Base-by-base conservation (phyloP, 2,329 filamentous ascomycete species). In the Colletotrichum endophyticum region DNA sequence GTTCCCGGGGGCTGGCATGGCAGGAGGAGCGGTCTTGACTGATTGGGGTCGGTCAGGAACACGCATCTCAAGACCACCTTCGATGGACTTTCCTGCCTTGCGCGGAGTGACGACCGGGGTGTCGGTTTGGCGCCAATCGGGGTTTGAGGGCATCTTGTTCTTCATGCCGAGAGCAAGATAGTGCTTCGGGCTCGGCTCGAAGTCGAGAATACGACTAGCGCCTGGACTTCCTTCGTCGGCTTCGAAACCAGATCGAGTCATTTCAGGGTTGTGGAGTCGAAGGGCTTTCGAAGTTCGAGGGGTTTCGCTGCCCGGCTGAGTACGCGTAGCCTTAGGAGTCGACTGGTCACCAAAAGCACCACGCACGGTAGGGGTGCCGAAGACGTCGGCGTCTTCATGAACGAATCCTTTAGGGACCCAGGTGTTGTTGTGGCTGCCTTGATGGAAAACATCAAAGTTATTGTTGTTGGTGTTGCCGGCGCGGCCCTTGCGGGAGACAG, bases 171-270 rank as follows among this genome's bases (percentile, higher is more conserved):
- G 73, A 32, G 63, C 66, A 30, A 76, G n/a, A 22, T 66, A 64
- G 59, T 62, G n/a, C 49, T 76, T 66, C n/a, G 70, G 71, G 44
- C 44, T 70, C 11, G 59, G 27, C 11, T 74, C 66, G 28, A 74
- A 74, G 53, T 66, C 34, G 64, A 61, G 49, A 19, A 15, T 22
- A 8, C 30, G 64, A 36, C 9, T 56, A 13, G 30, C n/a, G 16
- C 39, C 63, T 6, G 56, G 27, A n/a, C 63, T 56, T 9, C 30
- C 4, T n/a, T 57, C 30, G 15, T 68, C 57, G n/a, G 15, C 30
- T 8, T 44, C 56, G 13, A 15, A 8, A 11, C 25, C 13, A 27
- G n/a, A 63, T 32, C 56, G 53, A 36, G 7, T 56, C 32, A 27
- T 34, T 12, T 34, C 63, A 11, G 19, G 11, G n/a, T 32, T 39